Evolutionary conservation across 352 stramenopile species (phyloP).

Genomic region (Globisporangium rhizosaccharum): DNA sequence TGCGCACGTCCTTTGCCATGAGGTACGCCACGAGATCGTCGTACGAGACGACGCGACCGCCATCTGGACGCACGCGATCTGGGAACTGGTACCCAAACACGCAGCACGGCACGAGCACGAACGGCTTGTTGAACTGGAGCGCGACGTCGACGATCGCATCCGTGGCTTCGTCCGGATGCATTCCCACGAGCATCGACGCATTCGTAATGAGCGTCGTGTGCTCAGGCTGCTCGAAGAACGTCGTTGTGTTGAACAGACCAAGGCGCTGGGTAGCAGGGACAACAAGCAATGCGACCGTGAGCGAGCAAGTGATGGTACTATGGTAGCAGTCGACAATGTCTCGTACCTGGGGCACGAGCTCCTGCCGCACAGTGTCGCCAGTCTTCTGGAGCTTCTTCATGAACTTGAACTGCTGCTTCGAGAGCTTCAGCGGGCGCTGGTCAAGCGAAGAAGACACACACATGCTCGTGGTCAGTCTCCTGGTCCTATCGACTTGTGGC

Average conservation of each 20-base stretch:
- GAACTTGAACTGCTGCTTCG: conserved; percentile 62
- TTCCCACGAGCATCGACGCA: conserved; percentile 85
- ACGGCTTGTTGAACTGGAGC: conserved; percentile 87
- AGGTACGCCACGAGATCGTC: conserved; percentile 80
- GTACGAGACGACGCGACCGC: conserved; percentile 65
- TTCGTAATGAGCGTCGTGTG: conserved; percentile 56
- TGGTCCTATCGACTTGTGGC: too few relatives aligned
- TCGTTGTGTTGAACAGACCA: conserved; percentile 59
- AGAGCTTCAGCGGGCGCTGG: conserved; percentile 69
- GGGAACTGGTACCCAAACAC: conserved; percentile 93
- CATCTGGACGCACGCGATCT: conserved; percentile 29
- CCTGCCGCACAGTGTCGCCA: conserved; percentile 15
- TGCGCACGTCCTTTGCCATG: conserved; percentile 49
- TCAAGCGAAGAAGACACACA: conserved; percentile 3
- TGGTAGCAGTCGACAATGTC: too few relatives aligned
- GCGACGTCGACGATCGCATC: conserved; percentile 93
- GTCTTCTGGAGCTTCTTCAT: conserved; percentile 57
- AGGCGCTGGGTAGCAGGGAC: conserved; percentile 18
- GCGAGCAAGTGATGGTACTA: background rate
- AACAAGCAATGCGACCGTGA: background rate
- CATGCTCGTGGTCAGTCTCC: background rate
- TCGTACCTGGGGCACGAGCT: conserved; percentile 52
- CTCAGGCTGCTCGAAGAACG: conserved; percentile 39
- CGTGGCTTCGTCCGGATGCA: conserved; percentile 95
- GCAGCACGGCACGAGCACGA: conserved; percentile 95